phyloP scores from a whole-genome alignment of 2,329 filamentous ascomycete species.

The Fusarium sp. region DNA sequence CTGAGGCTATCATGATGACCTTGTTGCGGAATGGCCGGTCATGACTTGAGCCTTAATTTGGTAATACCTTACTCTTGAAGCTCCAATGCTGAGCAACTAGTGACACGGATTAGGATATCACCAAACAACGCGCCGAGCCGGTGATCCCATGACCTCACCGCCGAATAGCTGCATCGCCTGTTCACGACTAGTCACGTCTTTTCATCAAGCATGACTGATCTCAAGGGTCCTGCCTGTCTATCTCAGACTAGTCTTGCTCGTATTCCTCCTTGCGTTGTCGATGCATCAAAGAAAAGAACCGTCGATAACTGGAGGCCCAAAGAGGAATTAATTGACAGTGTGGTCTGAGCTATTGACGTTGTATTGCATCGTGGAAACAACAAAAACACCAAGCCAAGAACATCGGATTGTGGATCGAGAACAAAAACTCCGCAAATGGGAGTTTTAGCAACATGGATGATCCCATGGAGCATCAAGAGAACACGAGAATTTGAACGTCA shows the following conservation, averaged over 20 bases:
- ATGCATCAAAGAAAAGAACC: conserved; percentile 9
- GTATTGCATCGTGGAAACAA: not conserved
- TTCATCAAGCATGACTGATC: conserved; percentile 1
- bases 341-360: conserved; percentile 19
- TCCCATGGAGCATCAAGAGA: not conserved
- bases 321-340: conserved; percentile 5
- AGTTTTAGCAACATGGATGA: conserved; percentile 22
- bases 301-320: conserved; percentile 3
- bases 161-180: not conserved
- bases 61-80: not conserved
- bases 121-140: not conserved
- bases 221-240: conserved; percentile 19
- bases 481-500: conserved; percentile 31
- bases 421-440: conserved; percentile 23
- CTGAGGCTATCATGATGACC: not conserved
- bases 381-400: not conserved
- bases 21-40: conserved; percentile 2
- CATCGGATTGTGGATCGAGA: conserved; percentile 13
- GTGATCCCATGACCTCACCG: conserved; percentile 34
- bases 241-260: conserved; percentile 22
- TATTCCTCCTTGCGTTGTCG: conserved; percentile 31
- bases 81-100: not conserved
- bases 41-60: not conserved
- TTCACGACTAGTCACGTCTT: not conserved
- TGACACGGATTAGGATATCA: not conserved